Conservation (phyloP, 2,329 filamentous ascomycete species). For the Phaeosphaeriaceae sp. region DNA sequence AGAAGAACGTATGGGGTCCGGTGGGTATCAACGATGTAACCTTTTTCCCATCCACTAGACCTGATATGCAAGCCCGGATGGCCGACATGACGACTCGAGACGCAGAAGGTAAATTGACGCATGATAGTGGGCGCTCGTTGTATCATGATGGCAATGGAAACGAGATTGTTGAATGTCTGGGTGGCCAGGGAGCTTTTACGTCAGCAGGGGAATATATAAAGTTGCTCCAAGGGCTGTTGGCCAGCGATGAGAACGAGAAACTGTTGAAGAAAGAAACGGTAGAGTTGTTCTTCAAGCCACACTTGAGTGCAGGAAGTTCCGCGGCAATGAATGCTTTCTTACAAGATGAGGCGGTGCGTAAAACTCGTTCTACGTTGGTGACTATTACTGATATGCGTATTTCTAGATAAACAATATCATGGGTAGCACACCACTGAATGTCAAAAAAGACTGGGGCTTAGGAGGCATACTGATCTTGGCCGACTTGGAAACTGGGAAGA, state of each 20-base stretch:
- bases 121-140: conserved; percentile 6
- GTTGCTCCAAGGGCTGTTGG: conserved; percentile 36
- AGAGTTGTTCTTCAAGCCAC: conserved; percentile 40
- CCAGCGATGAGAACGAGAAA: conserved; percentile 28
- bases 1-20: conserved; percentile 56
- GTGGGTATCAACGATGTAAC: conserved; percentile 58
- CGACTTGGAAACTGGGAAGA: conserved; percentile 31
- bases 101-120: conserved; percentile 17
- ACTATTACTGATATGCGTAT: neutral
- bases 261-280: conserved; percentile 33
- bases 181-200: conserved; percentile 33
- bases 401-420: conserved; percentile 27
- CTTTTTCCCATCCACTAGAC: conserved; percentile 55
- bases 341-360: conserved; percentile 22
- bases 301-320: conserved; percentile 26
- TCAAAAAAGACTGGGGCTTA: conserved; percentile 37
- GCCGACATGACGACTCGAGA: conserved; percentile 39
- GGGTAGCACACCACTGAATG: conserved; percentile 24
- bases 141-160: conserved; percentile 23
- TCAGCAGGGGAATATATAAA: conserved; percentile 37
- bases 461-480: conserved; percentile 36
- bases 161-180: conserved; percentile 30
- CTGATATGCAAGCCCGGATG: conserved; percentile 26
- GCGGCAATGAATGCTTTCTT: conserved; percentile 45
- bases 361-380: neutral